These are phyloP conservation scores for Aspergillus tubingensis DNA, from an alignment of 2,329 filamentous ascomycete species.

Conservation along the genomic window DNA sequence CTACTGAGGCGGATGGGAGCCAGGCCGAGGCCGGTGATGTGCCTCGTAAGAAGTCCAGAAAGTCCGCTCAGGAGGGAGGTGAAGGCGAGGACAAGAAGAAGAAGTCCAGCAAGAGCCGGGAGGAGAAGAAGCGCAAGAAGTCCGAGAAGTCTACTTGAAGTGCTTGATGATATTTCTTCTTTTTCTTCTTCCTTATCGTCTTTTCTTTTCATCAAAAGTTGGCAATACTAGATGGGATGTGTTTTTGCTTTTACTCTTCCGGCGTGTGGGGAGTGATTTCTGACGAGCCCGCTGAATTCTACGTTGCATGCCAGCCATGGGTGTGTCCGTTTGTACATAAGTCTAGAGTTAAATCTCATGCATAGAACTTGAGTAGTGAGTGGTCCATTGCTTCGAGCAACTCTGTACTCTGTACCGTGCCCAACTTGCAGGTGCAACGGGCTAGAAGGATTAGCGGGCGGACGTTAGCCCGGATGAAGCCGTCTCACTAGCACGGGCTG, in stretches of 20 bases:
- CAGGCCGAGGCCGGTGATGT: slow-evolving; percentile 24
- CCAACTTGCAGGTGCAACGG: background rate
- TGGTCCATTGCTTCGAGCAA: background rate
- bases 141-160: slow-evolving; percentile 31
- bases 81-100: slow-evolving; percentile 35
- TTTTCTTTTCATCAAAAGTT: slow-evolving; percentile 17
- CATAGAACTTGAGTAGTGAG: background rate
- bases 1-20: slow-evolving; percentile 31
- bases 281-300: slow-evolving; percentile 3
- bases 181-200: background rate
- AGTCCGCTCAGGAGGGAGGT: slow-evolving; percentile 28
- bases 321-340: background rate
- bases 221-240: slow-evolving; percentile 17
- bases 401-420: background rate
- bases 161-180: slow-evolving; percentile 17
- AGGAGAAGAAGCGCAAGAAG: slow-evolving; percentile 46
- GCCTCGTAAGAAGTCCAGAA: slow-evolving; percentile 46
- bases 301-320: slow-evolving; percentile 1
- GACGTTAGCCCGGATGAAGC: background rate
- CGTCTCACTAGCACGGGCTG: background rate
- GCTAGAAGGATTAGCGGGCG: background rate
- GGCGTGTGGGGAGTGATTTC: slow-evolving; percentile 36
- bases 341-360: background rate
- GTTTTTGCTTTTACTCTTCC: slow-evolving; percentile 39
- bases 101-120: slow-evolving; percentile 38